Base-by-base conservation (phyloP, 768 basidiomycete genomes). In the Pulveroboletus sp. region DNA sequence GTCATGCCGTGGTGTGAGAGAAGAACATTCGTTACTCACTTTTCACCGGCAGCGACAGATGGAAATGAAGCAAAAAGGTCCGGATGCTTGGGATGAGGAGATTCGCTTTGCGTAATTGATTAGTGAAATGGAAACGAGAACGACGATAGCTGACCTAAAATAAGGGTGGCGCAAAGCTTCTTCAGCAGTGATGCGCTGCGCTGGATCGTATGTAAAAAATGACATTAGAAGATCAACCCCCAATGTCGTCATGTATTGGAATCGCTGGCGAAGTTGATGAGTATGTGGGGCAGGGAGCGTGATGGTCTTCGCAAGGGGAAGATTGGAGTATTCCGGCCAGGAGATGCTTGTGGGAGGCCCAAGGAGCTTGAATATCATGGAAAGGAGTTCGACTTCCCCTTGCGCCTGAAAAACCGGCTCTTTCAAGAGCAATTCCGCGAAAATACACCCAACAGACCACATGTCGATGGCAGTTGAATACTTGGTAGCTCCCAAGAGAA, bases 361-460 rank as follows among this genome's bases (percentile, higher is more conserved):
- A 2, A 98, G 80, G 6, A 98, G 81, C 65, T 88, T 93, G 75
- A 96, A 95, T 46, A 98, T 95, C 85, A 91, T 89, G 43, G 82
- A 80, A 42, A 98, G 75, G 54, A 98, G 83, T 62, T 99, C 95
- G 12, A 95, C 74, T 66, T 99, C 96, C 35, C 85, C 85, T 62
- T 94, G 87, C n/a, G 94, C 93, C 70, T 94, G 95, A 66, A 98
- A 93, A n/a, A 98, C 75, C 3, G 96, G 93, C 67, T 96, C 93
- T 56, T 93, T 93, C 58, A 95, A 76, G 60, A 99, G 81, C 42
- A 99, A 75, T 67, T 99, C 96, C 12, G 90, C 94, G 62, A 98
- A 97, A 57, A 99, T 97, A 74, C 96, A 99, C 8, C 96, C 96
- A 9, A 96, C 92, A 43, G 92, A 95, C 96, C 96, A 99, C 80